Evolutionary conservation across 2,329 filamentous ascomycete species (phyloP).

Genomic region (Trichoderma hamatum): DNA sequence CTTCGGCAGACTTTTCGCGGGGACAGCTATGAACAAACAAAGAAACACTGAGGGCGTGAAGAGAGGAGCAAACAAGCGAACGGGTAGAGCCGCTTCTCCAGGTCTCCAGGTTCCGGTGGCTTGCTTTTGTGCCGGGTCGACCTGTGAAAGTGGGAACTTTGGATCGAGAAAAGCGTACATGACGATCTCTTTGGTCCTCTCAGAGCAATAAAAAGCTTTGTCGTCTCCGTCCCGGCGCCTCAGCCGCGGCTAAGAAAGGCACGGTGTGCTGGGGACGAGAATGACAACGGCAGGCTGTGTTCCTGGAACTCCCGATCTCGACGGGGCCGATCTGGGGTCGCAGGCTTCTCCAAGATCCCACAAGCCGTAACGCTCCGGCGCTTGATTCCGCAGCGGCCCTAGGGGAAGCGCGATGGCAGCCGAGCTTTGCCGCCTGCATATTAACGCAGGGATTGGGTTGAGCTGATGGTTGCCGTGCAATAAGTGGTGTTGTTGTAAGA

Average conservation of each 20-base stretch:
- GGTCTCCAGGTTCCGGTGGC: slow-evolving; percentile 2
- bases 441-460: not conserved
- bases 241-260: slow-evolving; percentile 23
- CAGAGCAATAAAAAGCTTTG: not conserved
- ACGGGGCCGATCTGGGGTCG: slow-evolving; percentile 26
- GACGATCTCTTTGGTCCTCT: slow-evolving; percentile 15
- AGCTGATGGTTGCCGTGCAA: not conserved
- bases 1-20: slow-evolving; percentile 55
- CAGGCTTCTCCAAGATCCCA: slow-evolving; percentile 25
- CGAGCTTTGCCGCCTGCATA: slow-evolving; percentile 24
- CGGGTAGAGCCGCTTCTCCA: slow-evolving; percentile 23
- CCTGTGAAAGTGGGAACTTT: slow-evolving; percentile 13
- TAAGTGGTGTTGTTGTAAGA: slow-evolving; percentile 1
- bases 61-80: slow-evolving; percentile 6
- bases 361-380: slow-evolving; percentile 28
- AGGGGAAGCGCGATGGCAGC: slow-evolving; percentile 25
- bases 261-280: slow-evolving; percentile 15
- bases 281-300: not conserved
- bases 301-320: slow-evolving; percentile 27
- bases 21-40: not conserved
- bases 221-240: slow-evolving; percentile 10
- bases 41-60: not conserved
- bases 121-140: slow-evolving; percentile 12
- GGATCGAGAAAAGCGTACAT: not conserved
- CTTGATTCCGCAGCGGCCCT: slow-evolving; percentile 26